phyloP scores from a whole-genome alignment of 352 stramenopile species.

The Globisporangium camurandrum region DNA sequence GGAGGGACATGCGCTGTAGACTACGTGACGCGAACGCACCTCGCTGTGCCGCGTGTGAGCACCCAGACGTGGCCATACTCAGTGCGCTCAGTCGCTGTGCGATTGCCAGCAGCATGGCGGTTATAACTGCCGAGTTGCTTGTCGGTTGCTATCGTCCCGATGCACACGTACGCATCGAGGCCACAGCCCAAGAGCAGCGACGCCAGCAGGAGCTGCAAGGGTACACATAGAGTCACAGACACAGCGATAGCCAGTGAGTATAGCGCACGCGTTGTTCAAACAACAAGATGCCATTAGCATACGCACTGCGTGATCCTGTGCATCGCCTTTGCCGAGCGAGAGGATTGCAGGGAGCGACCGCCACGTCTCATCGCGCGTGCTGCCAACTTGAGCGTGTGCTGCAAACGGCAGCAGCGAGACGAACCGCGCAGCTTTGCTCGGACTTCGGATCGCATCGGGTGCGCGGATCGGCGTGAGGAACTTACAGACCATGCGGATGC shows the following conservation, averaged over 20 bases:
- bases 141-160: constrained; percentile 56
- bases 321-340: constrained; percentile 64
- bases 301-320: constrained; percentile 73
- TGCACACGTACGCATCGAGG: constrained; percentile 81
- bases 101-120: too few relatives aligned
- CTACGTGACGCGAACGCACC: constrained; percentile 1
- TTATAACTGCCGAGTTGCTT: too few relatives aligned
- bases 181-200: constrained; percentile 87
- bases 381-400: constrained; percentile 39
- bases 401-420: constrained; percentile 75
- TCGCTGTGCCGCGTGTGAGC: constrained; percentile 31
- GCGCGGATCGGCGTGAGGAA: constrained; percentile 63
- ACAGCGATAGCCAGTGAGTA: background rate
- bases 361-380: constrained; percentile 65
- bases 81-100: too few relatives aligned
- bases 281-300: background rate
- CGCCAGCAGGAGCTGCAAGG: constrained; percentile 62
- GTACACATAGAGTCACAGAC: constrained; percentile 2
- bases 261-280: background rate
- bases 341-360: constrained; percentile 63
- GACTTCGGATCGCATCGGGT: constrained; percentile 41
- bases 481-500: constrained; percentile 81
- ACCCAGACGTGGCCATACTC: constrained; percentile 80
- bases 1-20: background rate
- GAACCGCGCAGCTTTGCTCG: constrained; percentile 81